Conservation (phyloP, 2,329 filamentous ascomycete species). For the Epichloe sibirici region DNA sequence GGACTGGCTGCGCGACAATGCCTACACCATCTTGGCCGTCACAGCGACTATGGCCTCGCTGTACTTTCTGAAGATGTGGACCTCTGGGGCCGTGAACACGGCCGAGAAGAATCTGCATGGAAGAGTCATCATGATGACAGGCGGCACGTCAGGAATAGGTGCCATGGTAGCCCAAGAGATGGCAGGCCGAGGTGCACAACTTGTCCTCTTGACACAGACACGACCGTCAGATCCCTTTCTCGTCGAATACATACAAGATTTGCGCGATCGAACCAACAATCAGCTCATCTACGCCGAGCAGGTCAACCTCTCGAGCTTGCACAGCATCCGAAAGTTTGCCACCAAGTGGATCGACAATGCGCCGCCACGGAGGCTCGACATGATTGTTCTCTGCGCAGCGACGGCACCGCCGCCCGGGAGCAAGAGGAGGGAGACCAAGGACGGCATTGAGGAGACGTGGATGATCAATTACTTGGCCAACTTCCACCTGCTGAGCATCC, state of each 20-base stretch:
- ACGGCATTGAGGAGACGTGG: slow-evolving; percentile 84
- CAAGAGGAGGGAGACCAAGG: slow-evolving; percentile 48
- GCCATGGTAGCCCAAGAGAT: slow-evolving; percentile 63
- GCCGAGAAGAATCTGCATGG: slow-evolving; percentile 82
- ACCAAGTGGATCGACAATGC: slow-evolving; percentile 97
- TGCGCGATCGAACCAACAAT: slow-evolving; percentile 66
- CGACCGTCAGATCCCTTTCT: slow-evolving; percentile 76
- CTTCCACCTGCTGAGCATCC: slow-evolving; percentile 84
- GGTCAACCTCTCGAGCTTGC: slow-evolving; percentile 77
- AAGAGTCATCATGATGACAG: slow-evolving; percentile 87
- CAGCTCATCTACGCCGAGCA: slow-evolving; percentile 90
- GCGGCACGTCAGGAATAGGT: slow-evolving; percentile 88
- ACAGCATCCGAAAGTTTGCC: slow-evolving; percentile 84
- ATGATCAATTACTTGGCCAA: slow-evolving; percentile 92
- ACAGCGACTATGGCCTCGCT: slow-evolving; percentile 26
- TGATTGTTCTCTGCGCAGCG: slow-evolving; percentile 78
- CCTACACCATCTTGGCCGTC: slow-evolving; percentile 29
- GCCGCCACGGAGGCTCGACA: slow-evolving; percentile 77
- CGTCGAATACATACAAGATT: slow-evolving; percentile 81
- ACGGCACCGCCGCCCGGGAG: slow-evolving; percentile 59
- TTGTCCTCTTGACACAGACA: slow-evolving; percentile 79
- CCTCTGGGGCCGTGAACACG: slow-evolving; percentile 59
- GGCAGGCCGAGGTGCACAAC: slow-evolving; percentile 72
- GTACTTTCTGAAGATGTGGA: slow-evolving; percentile 56
- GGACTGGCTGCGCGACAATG: slow-evolving; percentile 32